A percentile compares a stretch with the other conserved stretches of the same genome.
These are phyloP conservation scores for Trichoderma aggressivum DNA, from an alignment of 2,329 filamentous ascomycete genomes.

Conservation along the genomic window DNA sequence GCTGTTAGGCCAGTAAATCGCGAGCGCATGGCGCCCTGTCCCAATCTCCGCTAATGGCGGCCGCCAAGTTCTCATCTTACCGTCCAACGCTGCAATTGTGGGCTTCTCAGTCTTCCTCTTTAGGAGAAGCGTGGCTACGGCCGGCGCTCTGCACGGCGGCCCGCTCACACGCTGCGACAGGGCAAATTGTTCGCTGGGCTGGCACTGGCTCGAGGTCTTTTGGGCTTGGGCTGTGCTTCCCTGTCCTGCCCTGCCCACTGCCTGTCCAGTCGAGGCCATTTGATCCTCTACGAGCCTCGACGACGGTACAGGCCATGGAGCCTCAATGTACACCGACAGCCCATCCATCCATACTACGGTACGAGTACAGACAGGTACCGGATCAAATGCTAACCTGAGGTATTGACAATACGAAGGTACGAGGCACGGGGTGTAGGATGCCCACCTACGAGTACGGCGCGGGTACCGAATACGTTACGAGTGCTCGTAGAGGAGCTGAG, in stretches of 20 bases:
- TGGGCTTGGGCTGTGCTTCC: not conserved
- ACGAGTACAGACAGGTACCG: not conserved
- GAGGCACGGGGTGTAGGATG: not conserved
- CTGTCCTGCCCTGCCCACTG: not conserved
- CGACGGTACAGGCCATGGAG: not conserved
- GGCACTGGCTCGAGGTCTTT: not conserved
- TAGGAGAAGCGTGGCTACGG: constrained; percentile 16
- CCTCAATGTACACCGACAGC: not conserved
- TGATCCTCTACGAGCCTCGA: no score
- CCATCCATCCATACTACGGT: no score
- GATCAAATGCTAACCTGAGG: not conserved
- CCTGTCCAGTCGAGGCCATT: not conserved
- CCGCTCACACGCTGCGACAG: constrained; percentile 20
- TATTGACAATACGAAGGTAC: not conserved
- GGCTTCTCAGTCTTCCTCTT: constrained; percentile 19
- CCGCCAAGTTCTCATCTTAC: constrained; percentile 21
- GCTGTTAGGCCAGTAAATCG: constrained; percentile 14
- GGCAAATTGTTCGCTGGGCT: not conserved
- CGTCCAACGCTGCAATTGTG: constrained; percentile 12
- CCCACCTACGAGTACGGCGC: not conserved
- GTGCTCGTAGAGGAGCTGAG: not conserved
- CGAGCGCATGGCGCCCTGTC: constrained; percentile 14
- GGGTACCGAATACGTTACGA: not conserved
- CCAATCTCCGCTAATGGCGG: constrained; percentile 21
- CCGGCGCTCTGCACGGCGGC: constrained; percentile 20